Evolutionary conservation across 305 asterid species (phyloP).

Genomic region (Fraxinus platypoda): DNA sequence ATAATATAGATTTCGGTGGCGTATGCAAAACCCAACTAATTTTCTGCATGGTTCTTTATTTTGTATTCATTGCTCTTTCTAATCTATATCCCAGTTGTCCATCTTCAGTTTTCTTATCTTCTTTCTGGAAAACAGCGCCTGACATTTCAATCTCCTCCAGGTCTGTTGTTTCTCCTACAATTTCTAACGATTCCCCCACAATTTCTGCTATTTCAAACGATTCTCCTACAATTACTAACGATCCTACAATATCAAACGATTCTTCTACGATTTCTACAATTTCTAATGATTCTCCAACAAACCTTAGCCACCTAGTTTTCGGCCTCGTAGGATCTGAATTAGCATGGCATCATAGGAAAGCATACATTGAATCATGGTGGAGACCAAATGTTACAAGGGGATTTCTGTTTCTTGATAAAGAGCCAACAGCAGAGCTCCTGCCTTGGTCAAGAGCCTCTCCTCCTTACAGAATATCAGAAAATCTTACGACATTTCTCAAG

Average conservation of each 20-base stretch:
- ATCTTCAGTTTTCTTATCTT: background rate
- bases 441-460: slow-evolving; percentile 52
- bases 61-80: background rate
- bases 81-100: background rate
- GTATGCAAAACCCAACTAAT: slow-evolving; percentile 5
- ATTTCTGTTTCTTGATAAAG: slow-evolving; percentile 31
- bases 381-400: slow-evolving; percentile 40
- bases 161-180: background rate
- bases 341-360: slow-evolving; percentile 40
- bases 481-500: slow-evolving; percentile 26
- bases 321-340: slow-evolving; percentile 44
- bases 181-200: background rate
- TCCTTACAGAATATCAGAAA: slow-evolving; percentile 35
- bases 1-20: background rate
- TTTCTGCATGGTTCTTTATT: background rate
- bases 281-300: slow-evolving; percentile 8
- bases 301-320: slow-evolving; percentile 37
- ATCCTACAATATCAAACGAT: background rate
- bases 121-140: background rate
- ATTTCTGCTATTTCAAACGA: background rate
- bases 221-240: background rate
- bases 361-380: slow-evolving; percentile 51
- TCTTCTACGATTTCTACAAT: background rate
- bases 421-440: slow-evolving; percentile 34
- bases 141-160: background rate